phyloP scores from a whole-genome alignment of 495 filamentous ascomycete species.

The Podospora australis region DNA sequence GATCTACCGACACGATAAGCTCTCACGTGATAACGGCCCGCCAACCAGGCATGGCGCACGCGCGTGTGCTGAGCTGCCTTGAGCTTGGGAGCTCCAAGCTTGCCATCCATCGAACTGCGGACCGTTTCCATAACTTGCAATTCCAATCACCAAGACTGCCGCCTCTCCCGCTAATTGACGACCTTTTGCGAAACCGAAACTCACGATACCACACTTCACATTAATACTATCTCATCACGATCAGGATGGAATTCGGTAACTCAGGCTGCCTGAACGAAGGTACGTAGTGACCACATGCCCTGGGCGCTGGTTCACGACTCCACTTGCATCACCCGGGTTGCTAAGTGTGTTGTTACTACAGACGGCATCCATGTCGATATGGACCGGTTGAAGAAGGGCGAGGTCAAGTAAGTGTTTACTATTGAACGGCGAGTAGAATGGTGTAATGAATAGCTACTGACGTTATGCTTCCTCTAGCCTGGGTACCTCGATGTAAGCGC shows the following conservation, averaged over 20 bases:
- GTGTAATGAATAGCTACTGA: not conserved
- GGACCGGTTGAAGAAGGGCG: slow-evolving; percentile 60
- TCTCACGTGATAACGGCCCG: slow-evolving; percentile 17
- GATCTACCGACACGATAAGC: slow-evolving; percentile 16
- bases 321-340: slow-evolving; percentile 2
- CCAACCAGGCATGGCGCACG: slow-evolving; percentile 19
- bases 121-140: slow-evolving; percentile 11
- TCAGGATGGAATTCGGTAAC: slow-evolving; percentile 53
- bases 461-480: slow-evolving; percentile 54
- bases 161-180: not conserved
- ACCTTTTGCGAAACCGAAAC: not conserved
- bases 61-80: slow-evolving; percentile 45
- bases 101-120: slow-evolving; percentile 14
- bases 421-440: not conserved
- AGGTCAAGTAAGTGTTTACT: slow-evolving; percentile 60
- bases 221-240: too few relatives aligned
- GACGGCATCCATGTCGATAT: slow-evolving; percentile 99
- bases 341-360: slow-evolving; percentile 34
- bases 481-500: slow-evolving; percentile 91
- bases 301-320: slow-evolving; percentile 13
- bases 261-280: slow-evolving; percentile 70
- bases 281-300: slow-evolving; percentile 28
- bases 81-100: slow-evolving; percentile 33
- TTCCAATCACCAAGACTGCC: slow-evolving; percentile 8
- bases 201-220: too few relatives aligned